Percentiles rank a stretch among this genome's conserved stretches.
These are phyloP conservation scores for Eimeria praecox DNA, from an alignment of 169 alveolate species.

Conservation along the genomic window DNA sequence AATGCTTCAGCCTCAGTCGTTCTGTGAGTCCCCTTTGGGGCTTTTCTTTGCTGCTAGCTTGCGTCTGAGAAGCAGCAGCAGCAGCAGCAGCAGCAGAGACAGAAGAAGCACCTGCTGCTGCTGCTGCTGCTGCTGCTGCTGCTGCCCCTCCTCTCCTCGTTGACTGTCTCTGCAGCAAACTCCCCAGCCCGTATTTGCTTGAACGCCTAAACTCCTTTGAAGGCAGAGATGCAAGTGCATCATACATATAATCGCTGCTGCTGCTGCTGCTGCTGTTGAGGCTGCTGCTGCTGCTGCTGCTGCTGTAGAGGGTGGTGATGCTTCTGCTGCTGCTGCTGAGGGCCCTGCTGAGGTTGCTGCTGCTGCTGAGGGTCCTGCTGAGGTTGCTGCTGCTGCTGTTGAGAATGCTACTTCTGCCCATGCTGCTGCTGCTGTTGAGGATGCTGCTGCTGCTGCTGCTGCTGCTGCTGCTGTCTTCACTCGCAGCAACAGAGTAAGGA, in stretches of 20 bases:
- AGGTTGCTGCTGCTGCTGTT: too few species aligned
- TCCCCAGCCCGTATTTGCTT: neutral
- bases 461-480: neutral
- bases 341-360: neutral
- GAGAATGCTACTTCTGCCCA: too few species aligned
- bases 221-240: constrained; percentile 36
- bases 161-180: neutral
- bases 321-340: neutral
- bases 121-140: constrained; percentile 33
- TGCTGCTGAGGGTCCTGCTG: too few species aligned
- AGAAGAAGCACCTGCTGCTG: neutral
- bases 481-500: neutral
- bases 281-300: neutral
- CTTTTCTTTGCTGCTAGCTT: neutral
- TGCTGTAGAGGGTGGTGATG: neutral
- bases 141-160: neutral
- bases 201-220: neutral
- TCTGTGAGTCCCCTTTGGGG: neutral
- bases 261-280: constrained; percentile 14
- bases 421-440: too few species aligned
- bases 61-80: too few species aligned
- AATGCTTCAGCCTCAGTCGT: neutral
- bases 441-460: neutral
- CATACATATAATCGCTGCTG: constrained; percentile 12
- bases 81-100: neutral